Evolutionary conservation across 2,329 filamentous ascomycete species (phyloP).

Genomic region (Sphaerulina populicola): DNA sequence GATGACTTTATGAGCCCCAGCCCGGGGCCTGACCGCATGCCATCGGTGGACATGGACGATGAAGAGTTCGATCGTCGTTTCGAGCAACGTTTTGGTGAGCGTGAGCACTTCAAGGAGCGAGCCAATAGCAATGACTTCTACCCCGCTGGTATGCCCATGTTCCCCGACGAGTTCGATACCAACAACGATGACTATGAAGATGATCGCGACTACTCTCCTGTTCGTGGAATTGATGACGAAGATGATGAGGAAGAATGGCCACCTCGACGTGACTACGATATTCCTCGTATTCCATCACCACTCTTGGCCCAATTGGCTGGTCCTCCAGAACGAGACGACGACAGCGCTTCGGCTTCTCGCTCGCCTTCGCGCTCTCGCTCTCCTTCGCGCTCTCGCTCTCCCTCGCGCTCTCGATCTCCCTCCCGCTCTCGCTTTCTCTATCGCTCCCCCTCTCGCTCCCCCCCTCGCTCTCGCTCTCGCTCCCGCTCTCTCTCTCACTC

Average conservation of each 20-base stretch:
- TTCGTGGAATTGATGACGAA: constrained; percentile 8
- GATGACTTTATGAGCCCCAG: constrained; percentile 7
- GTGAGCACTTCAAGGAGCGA: constrained; percentile 4
- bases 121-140: constrained; percentile 9
- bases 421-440: not conserved
- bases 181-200: not conserved
- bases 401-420: too few species aligned
- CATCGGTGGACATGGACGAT: constrained; percentile 5
- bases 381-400: not conserved
- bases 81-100: constrained; percentile 3
- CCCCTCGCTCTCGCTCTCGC: too few species aligned
- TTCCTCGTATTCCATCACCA: constrained; percentile 8
- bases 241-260: constrained; percentile 8
- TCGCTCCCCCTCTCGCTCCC: not conserved
- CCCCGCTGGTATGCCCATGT: constrained; percentile 5
- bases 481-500: not conserved
- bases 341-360: constrained; percentile 1
- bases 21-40: constrained; percentile 2
- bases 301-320: constrained; percentile 11
- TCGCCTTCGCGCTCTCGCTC: not conserved
- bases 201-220: constrained; percentile 7
- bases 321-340: constrained; percentile 4
- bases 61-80: constrained; percentile 3
- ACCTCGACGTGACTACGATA: constrained; percentile 9
- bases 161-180: constrained; percentile 9